Evolutionary conservation across 495 filamentous ascomycete species (phyloP), one percentile per base, ranked within the genome.

Genomic region (Hyaloscypha variabilis): DNA sequence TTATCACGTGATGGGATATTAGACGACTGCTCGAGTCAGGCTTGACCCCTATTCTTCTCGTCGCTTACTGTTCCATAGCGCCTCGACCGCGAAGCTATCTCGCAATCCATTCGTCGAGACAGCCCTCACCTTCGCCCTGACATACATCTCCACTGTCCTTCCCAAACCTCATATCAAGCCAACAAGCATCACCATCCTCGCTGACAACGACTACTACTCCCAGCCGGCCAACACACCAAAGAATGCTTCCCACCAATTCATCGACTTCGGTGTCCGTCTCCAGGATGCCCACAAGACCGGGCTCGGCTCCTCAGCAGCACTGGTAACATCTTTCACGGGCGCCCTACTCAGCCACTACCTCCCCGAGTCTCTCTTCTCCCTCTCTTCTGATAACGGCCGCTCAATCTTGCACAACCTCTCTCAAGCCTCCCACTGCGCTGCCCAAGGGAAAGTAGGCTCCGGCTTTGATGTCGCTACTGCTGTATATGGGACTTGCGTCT

Each of bases 401-500:
- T 59, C 71, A 17, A 81, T 81, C 58, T 82, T 98, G 36, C 96
- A 99, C 78, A 97, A 97, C 75, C 85, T 99, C 34, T 88, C 94
- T 8, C 95, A 99, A 78, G 90, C 90, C 6, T 89, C 93, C 1
- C 95, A 99, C 78, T 97, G 94, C 74, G 92, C 94, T 2, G 95
- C 95, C 0, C 95, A 99, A 77, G 95, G 95, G 25, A 99, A 98
- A 76, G 87, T 99, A 6, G 95, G 95, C 55, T 94, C 90, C 2
- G 95, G 95, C 29, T 99, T 99, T 71, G 95, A 99, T 75, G 91
- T 99, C n/a, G 96, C 94, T 1, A 86, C 90, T 39, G 95, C 95
- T 13, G 90, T 95, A 39, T 97, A 93, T 72, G 95, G 95, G 17
- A 91, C 90, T 23, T 97, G 92, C 72, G 77, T 90, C 8, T 99